Conservation (phyloP, 768 basidiomycete species). For the Hygrophoropsis aurantiaca region DNA sequence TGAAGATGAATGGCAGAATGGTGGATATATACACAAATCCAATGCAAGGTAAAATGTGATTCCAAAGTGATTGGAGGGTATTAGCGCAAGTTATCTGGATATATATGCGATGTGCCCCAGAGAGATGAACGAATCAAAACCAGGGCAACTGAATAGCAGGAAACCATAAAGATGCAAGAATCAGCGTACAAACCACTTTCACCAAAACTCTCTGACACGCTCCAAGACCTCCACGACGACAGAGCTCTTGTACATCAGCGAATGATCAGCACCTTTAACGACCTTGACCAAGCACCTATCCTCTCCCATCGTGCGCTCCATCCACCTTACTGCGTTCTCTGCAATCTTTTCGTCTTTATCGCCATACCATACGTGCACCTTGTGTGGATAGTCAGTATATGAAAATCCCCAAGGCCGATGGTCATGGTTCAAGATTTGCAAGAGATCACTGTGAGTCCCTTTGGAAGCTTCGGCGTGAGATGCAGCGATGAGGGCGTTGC, state of each 20-base stretch:
- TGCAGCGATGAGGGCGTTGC: slow-evolving; percentile 87
- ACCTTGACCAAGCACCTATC: slow-evolving; percentile 78
- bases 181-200: slow-evolving; percentile 7
- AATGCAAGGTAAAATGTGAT: slow-evolving; percentile 10
- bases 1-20: slow-evolving; percentile 8
- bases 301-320: slow-evolving; percentile 81
- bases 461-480: slow-evolving; percentile 93
- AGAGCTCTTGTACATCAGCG: slow-evolving; percentile 87
- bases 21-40: slow-evolving; percentile 17
- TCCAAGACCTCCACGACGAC: slow-evolving; percentile 88
- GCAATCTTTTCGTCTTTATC: slow-evolving; percentile 92
- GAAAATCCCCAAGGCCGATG: slow-evolving; percentile 89
- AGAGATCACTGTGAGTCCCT: slow-evolving; percentile 86
- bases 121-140: slow-evolving; percentile 18
- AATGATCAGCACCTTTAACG: slow-evolving; percentile 87
- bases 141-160: slow-evolving; percentile 1
- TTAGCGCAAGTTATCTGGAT: slow-evolving; percentile 5
- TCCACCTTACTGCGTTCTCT: slow-evolving; percentile 88
- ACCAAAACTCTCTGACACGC: slow-evolving; percentile 59
- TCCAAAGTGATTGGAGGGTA: slow-evolving; percentile 5
- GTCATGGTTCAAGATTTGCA: slow-evolving; percentile 90
- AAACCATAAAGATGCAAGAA: slow-evolving; percentile 6
- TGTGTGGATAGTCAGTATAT: slow-evolving; percentile 75
- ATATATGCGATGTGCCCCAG: slow-evolving; percentile 14
- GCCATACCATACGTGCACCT: slow-evolving; percentile 88